A percentile compares a stretch with the other conserved stretches of the same genome.
These are phyloP conservation scores for Plasmodium gonderi DNA, from an alignment of 169 alveolate species.

Conservation along the genomic window DNA sequence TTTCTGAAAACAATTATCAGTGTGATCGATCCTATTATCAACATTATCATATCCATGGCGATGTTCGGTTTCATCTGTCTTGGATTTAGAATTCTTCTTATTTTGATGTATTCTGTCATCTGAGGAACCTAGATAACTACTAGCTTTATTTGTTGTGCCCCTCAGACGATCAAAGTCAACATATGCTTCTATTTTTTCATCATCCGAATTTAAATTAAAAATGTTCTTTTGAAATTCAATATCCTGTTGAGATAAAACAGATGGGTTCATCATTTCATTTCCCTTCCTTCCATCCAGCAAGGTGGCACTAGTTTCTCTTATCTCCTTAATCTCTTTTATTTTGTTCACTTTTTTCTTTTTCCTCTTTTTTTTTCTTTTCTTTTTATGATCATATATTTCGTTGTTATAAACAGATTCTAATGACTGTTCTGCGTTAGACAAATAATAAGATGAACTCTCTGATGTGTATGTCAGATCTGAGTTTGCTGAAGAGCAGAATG, in stretches of 20 bases:
- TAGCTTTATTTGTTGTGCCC: neutral
- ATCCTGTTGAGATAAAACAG: neutral
- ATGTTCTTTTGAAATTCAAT: neutral
- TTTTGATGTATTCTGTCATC: neutral
- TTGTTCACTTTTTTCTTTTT: slow-evolving; percentile 16
- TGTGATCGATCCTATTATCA: neutral
- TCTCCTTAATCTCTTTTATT: too few species aligned
- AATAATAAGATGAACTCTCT: slow-evolving; percentile 57
- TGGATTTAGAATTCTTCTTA: neutral
- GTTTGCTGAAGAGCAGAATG: slow-evolving; percentile 62
- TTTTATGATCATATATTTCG: slow-evolving; percentile 71
- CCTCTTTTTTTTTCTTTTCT: slow-evolving; percentile 8
- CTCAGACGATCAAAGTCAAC: neutral
- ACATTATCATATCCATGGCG: neutral
- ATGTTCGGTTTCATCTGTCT: neutral
- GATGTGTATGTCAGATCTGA: slow-evolving; percentile 58
- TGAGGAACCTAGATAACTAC: neutral
- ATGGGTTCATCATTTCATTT: neutral
- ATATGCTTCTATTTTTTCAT: slow-evolving; percentile 10
- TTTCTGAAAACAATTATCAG: neutral
- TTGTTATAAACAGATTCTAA: slow-evolving; percentile 25
- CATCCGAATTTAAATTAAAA: slow-evolving; percentile 14
- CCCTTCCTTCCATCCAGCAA: neutral
- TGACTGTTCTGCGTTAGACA: slow-evolving; percentile 38
- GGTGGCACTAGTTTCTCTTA: too few species aligned